A percentile compares a stretch with the other conserved stretches of the same genome.
phyloP scores from a whole-genome alignment of 306 rosid species.

The Casuarina glauca region DNA sequence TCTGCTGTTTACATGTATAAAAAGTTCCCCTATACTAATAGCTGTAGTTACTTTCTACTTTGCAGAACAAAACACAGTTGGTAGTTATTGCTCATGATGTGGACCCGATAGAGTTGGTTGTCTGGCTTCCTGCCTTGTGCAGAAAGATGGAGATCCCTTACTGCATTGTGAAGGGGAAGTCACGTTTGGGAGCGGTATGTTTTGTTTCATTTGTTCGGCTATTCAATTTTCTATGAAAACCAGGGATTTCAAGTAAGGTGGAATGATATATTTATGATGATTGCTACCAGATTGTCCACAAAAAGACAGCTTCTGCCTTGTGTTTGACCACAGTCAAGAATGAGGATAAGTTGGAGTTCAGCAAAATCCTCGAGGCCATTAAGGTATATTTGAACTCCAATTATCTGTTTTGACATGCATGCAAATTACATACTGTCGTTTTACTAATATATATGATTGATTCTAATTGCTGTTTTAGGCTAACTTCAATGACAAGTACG shows the following conservation, averaged over 20 bases:
- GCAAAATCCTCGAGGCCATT: constrained; percentile 69
- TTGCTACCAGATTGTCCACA: constrained; percentile 57
- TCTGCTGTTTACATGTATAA: not conserved
- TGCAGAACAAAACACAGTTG: constrained; percentile 71
- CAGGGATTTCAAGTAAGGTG: not conserved
- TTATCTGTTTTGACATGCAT: not conserved
- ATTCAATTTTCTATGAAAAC: not conserved
- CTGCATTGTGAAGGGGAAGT: constrained; percentile 84
- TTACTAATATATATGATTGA: not conserved
- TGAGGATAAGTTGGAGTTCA: constrained; percentile 77
- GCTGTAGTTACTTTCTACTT: not conserved
- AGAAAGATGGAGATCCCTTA: constrained; percentile 85
- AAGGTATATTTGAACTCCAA: constrained; percentile 42
- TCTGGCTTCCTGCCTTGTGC: constrained; percentile 83
- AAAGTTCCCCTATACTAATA: not conserved
- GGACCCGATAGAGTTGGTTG: constrained; percentile 80
- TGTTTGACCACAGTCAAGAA: constrained; percentile 85
- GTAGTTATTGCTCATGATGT: constrained; percentile 85
- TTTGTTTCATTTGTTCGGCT: not conserved
- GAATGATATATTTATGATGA: not conserved
- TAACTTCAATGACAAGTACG: constrained; percentile 73
- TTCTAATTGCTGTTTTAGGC: constrained; percentile 42
- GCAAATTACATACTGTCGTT: not conserved
- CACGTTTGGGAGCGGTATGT: constrained; percentile 68
- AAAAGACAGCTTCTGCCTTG: constrained; percentile 70